Evolutionary conservation across 2,329 filamentous ascomycete genomes (phyloP), one percentile per base, ranked within the genome.

Genomic region (Venturiaceae sp.): DNA sequence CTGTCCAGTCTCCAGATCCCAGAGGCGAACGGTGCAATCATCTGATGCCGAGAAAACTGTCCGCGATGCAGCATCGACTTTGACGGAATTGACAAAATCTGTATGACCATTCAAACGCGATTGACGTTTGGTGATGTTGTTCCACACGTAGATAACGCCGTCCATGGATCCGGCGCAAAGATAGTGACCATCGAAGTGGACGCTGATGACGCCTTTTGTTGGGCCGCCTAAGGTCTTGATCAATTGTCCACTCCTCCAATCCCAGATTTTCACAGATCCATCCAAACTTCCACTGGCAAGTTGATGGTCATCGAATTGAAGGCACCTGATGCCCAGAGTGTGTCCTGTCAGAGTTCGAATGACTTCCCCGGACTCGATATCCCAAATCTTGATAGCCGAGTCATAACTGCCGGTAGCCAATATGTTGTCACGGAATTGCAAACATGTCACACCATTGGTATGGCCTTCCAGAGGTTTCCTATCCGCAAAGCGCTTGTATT

Each of bases 71-170:
- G 85, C 81, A 70, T 99, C 91, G 37, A 99, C 83, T 64, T 87
- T 87, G 33, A 97, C 92, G n/a, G 89, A 86, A 72, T 99, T 99
- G 66, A 99, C 92, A 89, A 92, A 97, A 70, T 97, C 92, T 0
- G 80, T 83, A 69, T 99, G 94, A 8, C 92, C 92, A 26, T 86
- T 84, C 13, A 99, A 79, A 55, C 84, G 81, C 64, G 87, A 95
- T 0, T 86, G 88, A 57, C 88, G 85, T 69, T 90, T 90, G 60
- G 88, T 89, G 66, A 88, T 83, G 66, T 95, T 94, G 71, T 96
- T 92, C 82, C 92, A 96, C 50, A 99, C 86, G 32, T 92, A 91
- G 71, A 97, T 86, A 1, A 87, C 92, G 69, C 84, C 85, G 72
- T 99, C 94, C 62, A 92, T 86, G 1, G 91, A 96, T 0, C 90